Conservation (phyloP, 2,329 filamentous ascomycete genomes). For the Penicillium sclerotiorum region DNA sequence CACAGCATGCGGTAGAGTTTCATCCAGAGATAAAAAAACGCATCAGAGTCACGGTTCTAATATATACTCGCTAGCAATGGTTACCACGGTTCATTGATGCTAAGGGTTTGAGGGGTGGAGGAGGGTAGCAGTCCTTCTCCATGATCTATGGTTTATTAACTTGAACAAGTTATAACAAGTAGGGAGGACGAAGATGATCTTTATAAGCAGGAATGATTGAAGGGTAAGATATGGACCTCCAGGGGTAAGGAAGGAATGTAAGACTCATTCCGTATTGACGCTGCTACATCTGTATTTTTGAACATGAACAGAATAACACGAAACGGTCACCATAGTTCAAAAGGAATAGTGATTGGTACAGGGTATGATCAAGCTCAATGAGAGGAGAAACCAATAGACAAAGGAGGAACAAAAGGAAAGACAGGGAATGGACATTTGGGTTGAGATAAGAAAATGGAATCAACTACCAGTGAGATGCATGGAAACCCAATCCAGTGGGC, state of each 20-base stretch:
- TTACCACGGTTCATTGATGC: too few species aligned
- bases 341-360: slow-evolving; percentile 32
- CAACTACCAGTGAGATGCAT: background rate
- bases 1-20: too few species aligned
- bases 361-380: slow-evolving; percentile 21
- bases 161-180: background rate
- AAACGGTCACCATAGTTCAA: slow-evolving; percentile 15
- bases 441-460: slow-evolving; percentile 6
- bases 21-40: too few species aligned
- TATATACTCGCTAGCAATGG: too few species aligned
- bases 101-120: too few species aligned
- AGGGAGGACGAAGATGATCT: background rate
- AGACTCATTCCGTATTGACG: too few species aligned
- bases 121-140: background rate
- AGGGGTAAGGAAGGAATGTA: too few species aligned
- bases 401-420: slow-evolving; percentile 2
- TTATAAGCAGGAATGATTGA: too few species aligned
- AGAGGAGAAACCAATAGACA: slow-evolving; percentile 9
- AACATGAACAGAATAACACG: slow-evolving; percentile 10
- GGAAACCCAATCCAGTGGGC: background rate
- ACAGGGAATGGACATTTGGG: background rate
- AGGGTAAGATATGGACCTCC: too few species aligned
- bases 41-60: too few species aligned
- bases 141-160: slow-evolving; percentile 4
- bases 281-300: slow-evolving; percentile 5